Evolutionary conservation across 805 yeast genomes (phyloP).

Genomic region (Saturnispora dispora): DNA sequence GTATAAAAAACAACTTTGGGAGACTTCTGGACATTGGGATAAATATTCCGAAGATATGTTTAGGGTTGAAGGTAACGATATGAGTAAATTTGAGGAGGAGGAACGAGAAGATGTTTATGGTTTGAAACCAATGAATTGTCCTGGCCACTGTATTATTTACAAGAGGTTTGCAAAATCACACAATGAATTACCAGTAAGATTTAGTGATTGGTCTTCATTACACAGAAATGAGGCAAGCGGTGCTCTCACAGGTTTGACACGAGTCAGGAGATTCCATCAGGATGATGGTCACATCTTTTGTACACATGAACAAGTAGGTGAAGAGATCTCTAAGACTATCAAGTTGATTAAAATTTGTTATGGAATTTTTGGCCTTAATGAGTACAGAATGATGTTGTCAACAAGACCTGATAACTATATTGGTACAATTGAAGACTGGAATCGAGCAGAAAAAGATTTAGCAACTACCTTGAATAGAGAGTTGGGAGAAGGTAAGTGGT

Average conservation of each 20-base stretch:
- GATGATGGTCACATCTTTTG: conserved; percentile 98
- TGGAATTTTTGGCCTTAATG: conserved; percentile 49
- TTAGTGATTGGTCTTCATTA: conserved; percentile 81
- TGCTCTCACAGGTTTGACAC: conserved; percentile 81
- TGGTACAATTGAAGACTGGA: conserved; percentile 75
- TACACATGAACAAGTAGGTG: conserved; percentile 58
- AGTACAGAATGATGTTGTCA: conserved; percentile 60
- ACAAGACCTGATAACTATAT: conserved; percentile 81
- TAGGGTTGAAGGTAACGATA: conserved; percentile 57
- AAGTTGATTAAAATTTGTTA: conserved; percentile 70
- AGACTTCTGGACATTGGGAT: conserved; percentile 91
- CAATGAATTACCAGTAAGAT: conserved; percentile 77
- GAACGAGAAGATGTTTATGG: conserved; percentile 46
- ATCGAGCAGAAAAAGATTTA: conserved; percentile 65
- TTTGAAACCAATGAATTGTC: conserved; percentile 47
- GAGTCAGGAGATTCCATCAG: conserved; percentile 93
- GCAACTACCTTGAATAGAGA: conserved; percentile 45
- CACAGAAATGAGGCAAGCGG: conserved; percentile 96
- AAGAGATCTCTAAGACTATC: conserved; percentile 67
- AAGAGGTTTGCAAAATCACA: conserved; percentile 68
- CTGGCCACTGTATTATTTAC: conserved; percentile 78
- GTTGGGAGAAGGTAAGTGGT: conserved; percentile 48
- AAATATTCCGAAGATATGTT: conserved; percentile 95
- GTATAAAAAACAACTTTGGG: conserved; percentile 77
- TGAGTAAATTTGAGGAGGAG: conserved; percentile 28